Conservation (phyloP, 2,329 filamentous ascomycete species). For the Periconia sp. region DNA sequence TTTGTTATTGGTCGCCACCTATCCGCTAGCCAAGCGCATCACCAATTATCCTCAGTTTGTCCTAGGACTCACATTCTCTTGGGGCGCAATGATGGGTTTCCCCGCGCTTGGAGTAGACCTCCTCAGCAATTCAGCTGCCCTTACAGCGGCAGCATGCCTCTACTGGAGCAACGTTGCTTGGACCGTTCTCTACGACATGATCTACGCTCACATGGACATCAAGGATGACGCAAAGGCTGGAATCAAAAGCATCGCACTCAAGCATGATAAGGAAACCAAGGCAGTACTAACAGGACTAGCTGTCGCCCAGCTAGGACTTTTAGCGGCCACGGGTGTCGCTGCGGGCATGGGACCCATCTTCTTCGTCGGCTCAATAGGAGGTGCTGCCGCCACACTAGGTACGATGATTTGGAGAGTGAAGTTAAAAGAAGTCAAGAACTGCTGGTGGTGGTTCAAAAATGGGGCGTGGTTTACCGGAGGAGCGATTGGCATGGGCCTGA, state of each 20-base stretch:
- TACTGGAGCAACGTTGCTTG: constrained; percentile 83
- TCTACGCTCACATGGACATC: constrained; percentile 92
- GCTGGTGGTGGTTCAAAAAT: constrained; percentile 70
- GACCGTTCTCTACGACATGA: constrained; percentile 91
- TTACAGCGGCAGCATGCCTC: constrained; percentile 70
- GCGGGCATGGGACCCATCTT: constrained; percentile 65
- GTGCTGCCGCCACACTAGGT: constrained; percentile 60
- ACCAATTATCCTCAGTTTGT: constrained; percentile 88
- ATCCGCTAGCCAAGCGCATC: constrained; percentile 83
- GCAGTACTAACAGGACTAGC: constrained; percentile 74
- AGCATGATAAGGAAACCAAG: constrained; percentile 80
- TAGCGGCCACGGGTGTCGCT: constrained; percentile 72
- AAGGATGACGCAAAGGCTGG: constrained; percentile 84
- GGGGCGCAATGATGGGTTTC: constrained; percentile 88
- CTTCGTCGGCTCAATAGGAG: constrained; percentile 64
- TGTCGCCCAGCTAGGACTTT: constrained; percentile 69
- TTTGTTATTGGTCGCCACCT: constrained; percentile 73
- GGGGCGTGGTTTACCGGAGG: constrained; percentile 68
- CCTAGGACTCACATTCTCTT: constrained; percentile 83
- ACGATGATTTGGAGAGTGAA: constrained; percentile 66
- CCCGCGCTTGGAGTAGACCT: constrained; percentile 81
- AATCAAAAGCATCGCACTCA: constrained; percentile 86
- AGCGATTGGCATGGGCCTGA: constrained; percentile 61
- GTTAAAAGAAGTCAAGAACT: constrained; percentile 62
- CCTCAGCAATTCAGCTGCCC: constrained; percentile 66